Evolutionary conservation across 352 stramenopile species (phyloP).

Genomic region (Pythium aristosporum): DNA sequence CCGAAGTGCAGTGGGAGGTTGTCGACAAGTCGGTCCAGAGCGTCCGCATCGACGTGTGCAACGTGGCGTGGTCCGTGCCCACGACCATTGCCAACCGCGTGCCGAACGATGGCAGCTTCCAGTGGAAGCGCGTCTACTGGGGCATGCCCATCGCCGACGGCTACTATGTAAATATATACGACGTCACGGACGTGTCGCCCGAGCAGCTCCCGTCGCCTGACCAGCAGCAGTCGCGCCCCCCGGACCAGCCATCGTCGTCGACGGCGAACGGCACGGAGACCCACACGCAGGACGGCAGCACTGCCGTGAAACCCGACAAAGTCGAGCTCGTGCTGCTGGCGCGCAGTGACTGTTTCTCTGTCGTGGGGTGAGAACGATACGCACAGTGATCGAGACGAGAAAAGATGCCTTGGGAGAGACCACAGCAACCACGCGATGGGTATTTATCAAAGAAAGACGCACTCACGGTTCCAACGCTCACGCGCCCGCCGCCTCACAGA

Average conservation of each 20-base stretch:
- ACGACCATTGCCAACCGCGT: constrained; percentile 72
- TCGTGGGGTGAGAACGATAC: constrained; percentile 38
- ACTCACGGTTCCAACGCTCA: not conserved
- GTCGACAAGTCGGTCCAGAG: constrained; percentile 63
- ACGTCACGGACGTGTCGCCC: constrained; percentile 53
- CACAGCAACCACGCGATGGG: constrained; percentile 4
- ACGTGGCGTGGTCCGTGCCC: constrained; percentile 76
- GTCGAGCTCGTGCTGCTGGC: constrained; percentile 50
- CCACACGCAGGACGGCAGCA: not conserved
- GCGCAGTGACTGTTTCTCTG: constrained; percentile 69
- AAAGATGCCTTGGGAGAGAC: not conserved
- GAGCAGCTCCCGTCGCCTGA: constrained; percentile 24
- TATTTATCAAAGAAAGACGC: constrained; percentile 17
- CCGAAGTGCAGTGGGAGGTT: constrained; percentile 77
- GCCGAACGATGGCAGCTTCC: constrained; percentile 65
- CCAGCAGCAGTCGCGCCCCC: constrained; percentile 25
- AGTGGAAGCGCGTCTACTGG: constrained; percentile 83
- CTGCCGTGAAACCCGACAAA: constrained; percentile 15
- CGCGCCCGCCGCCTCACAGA: not conserved
- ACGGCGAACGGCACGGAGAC: constrained; percentile 1
- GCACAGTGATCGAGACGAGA: not conserved
- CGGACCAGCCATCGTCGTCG: constrained; percentile 18
- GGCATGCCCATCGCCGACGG: constrained; percentile 81
- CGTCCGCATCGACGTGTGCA: constrained; percentile 87
- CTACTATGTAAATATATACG: constrained; percentile 90